A percentile compares a stretch with the other conserved stretches of the same genome.
These are phyloP conservation scores for Fusarium sp. DNA, from an alignment of 2,329 filamentous ascomycete species.

Conservation along the genomic window DNA sequence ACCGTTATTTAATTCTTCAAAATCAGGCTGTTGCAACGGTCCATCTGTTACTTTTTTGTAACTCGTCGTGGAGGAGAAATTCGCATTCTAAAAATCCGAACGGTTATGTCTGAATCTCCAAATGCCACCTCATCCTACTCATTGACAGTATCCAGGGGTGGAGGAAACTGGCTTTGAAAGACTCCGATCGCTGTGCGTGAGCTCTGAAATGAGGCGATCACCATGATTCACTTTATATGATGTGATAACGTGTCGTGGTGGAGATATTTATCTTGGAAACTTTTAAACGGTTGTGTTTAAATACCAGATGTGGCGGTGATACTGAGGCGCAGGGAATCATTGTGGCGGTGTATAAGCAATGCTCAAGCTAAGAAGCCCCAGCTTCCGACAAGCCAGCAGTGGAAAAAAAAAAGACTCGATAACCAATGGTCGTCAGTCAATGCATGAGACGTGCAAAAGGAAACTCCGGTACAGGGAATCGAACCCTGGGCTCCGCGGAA, in stretches of 20 bases:
- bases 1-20: too few relatives aligned
- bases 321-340: not conserved
- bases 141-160: too few relatives aligned
- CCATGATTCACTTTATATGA: too few relatives aligned
- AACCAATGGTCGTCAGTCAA: too few relatives aligned
- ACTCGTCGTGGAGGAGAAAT: not conserved
- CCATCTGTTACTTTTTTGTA: not conserved
- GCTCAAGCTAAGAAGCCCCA: too few relatives aligned
- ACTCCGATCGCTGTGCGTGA: too few relatives aligned
- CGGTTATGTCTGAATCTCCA: not conserved
- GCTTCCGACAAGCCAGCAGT: not conserved
- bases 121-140: too few relatives aligned
- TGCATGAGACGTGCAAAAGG: not conserved
- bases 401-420: not conserved
- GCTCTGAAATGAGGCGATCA: too few relatives aligned
- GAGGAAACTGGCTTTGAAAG: too few relatives aligned
- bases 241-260: too few relatives aligned
- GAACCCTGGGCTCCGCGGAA: slow-evolving; percentile 33
- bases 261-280: too few relatives aligned
- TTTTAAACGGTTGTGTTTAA: not conserved
- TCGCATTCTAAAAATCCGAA: not conserved
- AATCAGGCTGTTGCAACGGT: not conserved
- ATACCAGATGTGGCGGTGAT: not conserved
- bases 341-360: not conserved
- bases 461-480: slow-evolving; percentile 32